Evolutionary conservation across 148 eudicot genomes (phyloP), one percentile per base, ranked within the genome.

Genomic region (Chenopodium formosanum): DNA sequence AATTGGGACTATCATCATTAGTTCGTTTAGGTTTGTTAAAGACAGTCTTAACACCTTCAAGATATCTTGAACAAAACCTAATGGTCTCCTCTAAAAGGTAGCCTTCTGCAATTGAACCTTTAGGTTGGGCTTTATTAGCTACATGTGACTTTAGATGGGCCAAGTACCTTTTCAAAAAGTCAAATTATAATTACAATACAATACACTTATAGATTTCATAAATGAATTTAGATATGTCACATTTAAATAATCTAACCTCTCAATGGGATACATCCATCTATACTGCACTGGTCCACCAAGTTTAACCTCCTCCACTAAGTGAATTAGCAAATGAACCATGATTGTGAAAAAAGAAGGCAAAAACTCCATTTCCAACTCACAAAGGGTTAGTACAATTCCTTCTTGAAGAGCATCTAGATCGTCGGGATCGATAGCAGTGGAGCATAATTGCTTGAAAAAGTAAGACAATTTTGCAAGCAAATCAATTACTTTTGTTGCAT

Each of bases 231-330:
- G 2, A 48, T 47, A 6, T 6, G 11, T 6, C 50, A 47, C 7
- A 8, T 46, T 9, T 47, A 47, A 47, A 10, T 20, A 44, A 48
- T 23, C 4, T 58, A 7, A 58, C 69, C 78, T 65, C 25, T 73
- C 72, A 48, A 78, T 34, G 9, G 64, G 79, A 67, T 83, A 79
- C 85, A 83, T 83, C 75, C 82, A 83, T 37, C 62, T 50, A 9
- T 79, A 83, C 4, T 66, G 79, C 7, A 79, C 75, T 11, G 37
- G 71, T n/a, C 58, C 71, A n/a, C 80, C 71, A 23, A 63, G 71
- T 16, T 44, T 73, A 74, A 32, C 77, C 68, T 83, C 79, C 8
- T 79, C 68, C 3, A 72, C 64, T 27, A 83, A 34, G 34, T 71
- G 84, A 69, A 69, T 37, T 20, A 73, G 12, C 8, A 76, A 50